These are phyloP conservation scores for Blastobotrys capitulatus DNA, from an alignment of 1,139 yeast species.

Conservation along the genomic window DNA sequence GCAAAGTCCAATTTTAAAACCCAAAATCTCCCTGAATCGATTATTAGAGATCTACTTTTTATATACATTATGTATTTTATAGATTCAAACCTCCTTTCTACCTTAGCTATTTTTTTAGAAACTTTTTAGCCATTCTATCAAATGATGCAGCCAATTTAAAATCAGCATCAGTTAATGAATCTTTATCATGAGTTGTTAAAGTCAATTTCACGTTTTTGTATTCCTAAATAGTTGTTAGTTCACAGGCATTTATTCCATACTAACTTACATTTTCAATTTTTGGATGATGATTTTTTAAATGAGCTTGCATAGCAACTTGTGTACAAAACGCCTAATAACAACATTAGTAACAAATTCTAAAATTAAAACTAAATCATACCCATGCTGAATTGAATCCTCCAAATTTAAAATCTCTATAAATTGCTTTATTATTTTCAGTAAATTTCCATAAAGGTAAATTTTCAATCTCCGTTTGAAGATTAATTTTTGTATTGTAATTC, in stretches of 20 bases:
- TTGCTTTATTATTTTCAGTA: slow-evolving; percentile 4
- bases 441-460: slow-evolving; percentile 4
- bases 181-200: slow-evolving; percentile 65
- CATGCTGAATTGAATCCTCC: slow-evolving; percentile 22
- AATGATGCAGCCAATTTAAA: slow-evolving; percentile 52
- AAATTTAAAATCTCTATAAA: slow-evolving; percentile 12
- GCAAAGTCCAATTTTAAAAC: too few relatives aligned
- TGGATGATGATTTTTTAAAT: slow-evolving; percentile 68
- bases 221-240: slow-evolving; percentile 30
- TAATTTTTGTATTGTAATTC: background rate
- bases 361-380: slow-evolving; percentile 16
- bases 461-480: background rate
- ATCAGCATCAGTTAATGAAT: slow-evolving; percentile 53
- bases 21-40: too few relatives aligned
- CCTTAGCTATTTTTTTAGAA: background rate
- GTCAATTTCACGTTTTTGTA: slow-evolving; percentile 56
- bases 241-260: too few relatives aligned
- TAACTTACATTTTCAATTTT: slow-evolving; percentile 23
- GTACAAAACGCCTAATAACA: slow-evolving; percentile 49
- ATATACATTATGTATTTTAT: too few relatives aligned
- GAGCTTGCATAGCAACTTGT: slow-evolving; percentile 55
- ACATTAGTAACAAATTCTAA: background rate
- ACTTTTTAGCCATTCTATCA: slow-evolving; percentile 28
- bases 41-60: too few relatives aligned
- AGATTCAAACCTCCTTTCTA: too few relatives aligned